A percentile compares a stretch with the other conserved stretches of the same genome.
phyloP scores from a whole-genome alignment of 305 asterid species.

The Fraxinus greggii region DNA sequence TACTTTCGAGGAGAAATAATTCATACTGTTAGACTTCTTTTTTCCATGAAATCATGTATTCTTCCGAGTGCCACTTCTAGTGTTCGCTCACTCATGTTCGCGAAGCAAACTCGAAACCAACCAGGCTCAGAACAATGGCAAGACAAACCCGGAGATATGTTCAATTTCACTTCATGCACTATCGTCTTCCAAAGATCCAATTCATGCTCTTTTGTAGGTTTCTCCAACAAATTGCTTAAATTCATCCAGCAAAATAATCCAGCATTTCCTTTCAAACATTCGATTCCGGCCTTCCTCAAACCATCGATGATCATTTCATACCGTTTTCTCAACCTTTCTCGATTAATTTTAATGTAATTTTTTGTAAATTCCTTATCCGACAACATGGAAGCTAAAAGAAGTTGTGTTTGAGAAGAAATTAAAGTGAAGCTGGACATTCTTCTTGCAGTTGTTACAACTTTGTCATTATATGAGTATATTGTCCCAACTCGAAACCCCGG shows the following conservation, averaged over 20 bases:
- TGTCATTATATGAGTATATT: slow-evolving; percentile 71
- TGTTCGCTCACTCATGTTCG: slow-evolving; percentile 71
- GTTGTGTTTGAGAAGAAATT: slow-evolving; percentile 80
- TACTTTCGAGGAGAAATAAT: not conserved
- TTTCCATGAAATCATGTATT: slow-evolving; percentile 52
- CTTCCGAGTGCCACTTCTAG: slow-evolving; percentile 58
- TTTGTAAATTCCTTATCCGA: slow-evolving; percentile 46
- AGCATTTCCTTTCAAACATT: slow-evolving; percentile 72
- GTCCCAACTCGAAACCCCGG: slow-evolving; percentile 87
- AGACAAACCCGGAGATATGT: slow-evolving; percentile 80
- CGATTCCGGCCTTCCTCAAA: slow-evolving; percentile 46
- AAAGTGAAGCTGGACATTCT: slow-evolving; percentile 86
- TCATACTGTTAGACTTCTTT: slow-evolving; percentile 12
- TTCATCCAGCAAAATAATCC: slow-evolving; percentile 92
- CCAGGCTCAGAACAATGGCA: slow-evolving; percentile 83
- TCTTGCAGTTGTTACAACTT: slow-evolving; percentile 70
- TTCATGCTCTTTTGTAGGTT: slow-evolving; percentile 50
- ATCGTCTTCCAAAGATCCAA: slow-evolving; percentile 54
- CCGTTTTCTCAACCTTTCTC: slow-evolving; percentile 55
- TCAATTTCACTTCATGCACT: slow-evolving; percentile 54
- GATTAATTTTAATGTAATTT: slow-evolving; percentile 48
- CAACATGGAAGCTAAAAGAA: slow-evolving; percentile 63
- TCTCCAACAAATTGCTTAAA: slow-evolving; percentile 42
- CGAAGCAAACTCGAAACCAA: slow-evolving; percentile 82
- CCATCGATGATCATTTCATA: slow-evolving; percentile 51